Percentiles rank a stretch among this genome's conserved stretches.
Conservation (phyloP, 306 rosid genomes). For the Chamaecrista fasciculata region DNA sequence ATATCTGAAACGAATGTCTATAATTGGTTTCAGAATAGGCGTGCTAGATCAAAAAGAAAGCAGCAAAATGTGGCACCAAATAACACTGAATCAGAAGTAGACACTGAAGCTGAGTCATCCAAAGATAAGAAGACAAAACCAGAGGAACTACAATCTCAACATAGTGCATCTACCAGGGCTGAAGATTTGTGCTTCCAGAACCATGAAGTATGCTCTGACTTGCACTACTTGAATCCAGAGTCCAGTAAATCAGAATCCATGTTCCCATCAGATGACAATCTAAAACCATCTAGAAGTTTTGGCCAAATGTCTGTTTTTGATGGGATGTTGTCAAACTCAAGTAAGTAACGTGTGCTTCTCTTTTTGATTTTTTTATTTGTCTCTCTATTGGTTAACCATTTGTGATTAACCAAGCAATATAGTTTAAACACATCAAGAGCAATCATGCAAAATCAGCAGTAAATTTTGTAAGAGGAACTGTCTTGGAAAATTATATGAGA, state of each 20-base stretch:
- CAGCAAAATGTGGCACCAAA: constrained; percentile 55
- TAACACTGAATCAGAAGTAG: constrained; percentile 78
- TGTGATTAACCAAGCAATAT: neutral
- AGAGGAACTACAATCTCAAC: constrained; percentile 61
- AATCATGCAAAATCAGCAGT: neutral
- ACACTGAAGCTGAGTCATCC: constrained; percentile 79
- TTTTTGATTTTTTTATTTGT: neutral
- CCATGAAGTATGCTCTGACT: constrained; percentile 58
- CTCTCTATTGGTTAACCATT: neutral
- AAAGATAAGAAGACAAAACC: constrained; percentile 83
- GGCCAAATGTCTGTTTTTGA: constrained; percentile 57
- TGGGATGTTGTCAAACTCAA: constrained; percentile 57
- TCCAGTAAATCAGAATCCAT: constrained; percentile 48
- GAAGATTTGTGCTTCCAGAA: constrained; percentile 72
- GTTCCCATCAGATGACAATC: constrained; percentile 51
- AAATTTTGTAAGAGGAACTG: neutral
- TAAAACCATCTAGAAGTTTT: constrained; percentile 47
- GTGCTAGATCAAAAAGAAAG: constrained; percentile 89
- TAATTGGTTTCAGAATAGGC: constrained; percentile 97
- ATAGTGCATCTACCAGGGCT: constrained; percentile 38
- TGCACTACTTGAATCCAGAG: constrained; percentile 64
- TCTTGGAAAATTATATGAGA: no score
- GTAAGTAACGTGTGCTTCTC: constrained; percentile 37
- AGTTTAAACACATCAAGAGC: neutral
- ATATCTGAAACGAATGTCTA: constrained; percentile 92